These are phyloP conservation scores for Neopestalotiopsis sp. DNA, from an alignment of 2,329 filamentous ascomycete species.

Conservation along the genomic window DNA sequence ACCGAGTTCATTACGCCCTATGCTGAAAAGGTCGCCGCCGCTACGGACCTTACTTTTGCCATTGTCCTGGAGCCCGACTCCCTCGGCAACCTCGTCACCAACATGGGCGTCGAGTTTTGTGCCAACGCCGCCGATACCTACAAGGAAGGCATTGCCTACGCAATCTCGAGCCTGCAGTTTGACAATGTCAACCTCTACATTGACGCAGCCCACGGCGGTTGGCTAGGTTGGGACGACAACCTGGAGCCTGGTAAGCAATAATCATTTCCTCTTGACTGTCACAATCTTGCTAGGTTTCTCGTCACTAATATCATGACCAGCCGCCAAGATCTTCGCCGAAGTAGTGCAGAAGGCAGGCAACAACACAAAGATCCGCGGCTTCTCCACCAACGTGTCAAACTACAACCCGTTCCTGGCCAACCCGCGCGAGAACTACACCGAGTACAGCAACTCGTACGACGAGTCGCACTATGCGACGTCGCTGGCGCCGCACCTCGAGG, in stretches of 20 bases:
- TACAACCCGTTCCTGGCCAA: conserved; percentile 45
- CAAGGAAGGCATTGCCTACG: conserved; percentile 46
- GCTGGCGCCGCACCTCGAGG: conserved; percentile 42
- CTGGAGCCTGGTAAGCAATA: conserved; percentile 38
- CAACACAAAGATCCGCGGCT: conserved; percentile 41
- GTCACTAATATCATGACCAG: no score
- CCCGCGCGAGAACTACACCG: conserved; percentile 45
- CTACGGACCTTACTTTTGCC: conserved; percentile 45
- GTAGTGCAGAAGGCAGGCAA: conserved; percentile 41
- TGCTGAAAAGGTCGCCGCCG: conserved; percentile 40
- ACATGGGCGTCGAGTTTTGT: conserved; percentile 42
- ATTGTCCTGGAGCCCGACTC: conserved; percentile 51
- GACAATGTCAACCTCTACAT: conserved; percentile 45
- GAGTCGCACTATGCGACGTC: conserved; percentile 46
- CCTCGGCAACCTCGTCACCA: conserved; percentile 48
- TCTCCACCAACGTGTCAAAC: conserved; percentile 51
- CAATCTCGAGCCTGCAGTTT: conserved; percentile 43
- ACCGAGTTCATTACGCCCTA: conserved; percentile 44
- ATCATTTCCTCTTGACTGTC: not conserved
- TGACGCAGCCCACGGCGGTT: conserved; percentile 48
- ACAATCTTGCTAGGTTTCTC: no score
- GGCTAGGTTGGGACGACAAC: conserved; percentile 47
- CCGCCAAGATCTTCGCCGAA: conserved; percentile 44
- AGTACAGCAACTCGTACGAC: conserved; percentile 44
- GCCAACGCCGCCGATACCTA: conserved; percentile 42